A percentile compares a stretch with the other conserved stretches of the same genome.
These are phyloP conservation scores for Globisporangium recalcitrans DNA, from an alignment of 352 stramenopile genomes.

Conservation along the genomic window DNA sequence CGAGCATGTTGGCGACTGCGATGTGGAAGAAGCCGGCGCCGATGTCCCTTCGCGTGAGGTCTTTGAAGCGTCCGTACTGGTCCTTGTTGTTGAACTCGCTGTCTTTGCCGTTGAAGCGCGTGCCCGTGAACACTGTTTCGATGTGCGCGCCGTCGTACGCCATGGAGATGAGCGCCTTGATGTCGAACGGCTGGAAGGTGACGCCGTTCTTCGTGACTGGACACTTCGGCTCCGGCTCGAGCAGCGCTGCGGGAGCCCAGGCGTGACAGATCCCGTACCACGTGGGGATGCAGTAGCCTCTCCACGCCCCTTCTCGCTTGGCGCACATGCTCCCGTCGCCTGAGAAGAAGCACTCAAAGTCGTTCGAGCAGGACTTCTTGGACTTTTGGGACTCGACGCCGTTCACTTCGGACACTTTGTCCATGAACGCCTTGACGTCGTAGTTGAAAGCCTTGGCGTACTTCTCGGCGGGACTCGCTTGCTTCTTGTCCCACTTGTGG, in stretches of 20 bases:
- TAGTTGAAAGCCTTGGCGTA: constrained; percentile 41
- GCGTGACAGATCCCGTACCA: constrained; percentile 58
- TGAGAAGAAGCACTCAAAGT: constrained; percentile 26
- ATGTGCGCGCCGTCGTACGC: constrained; percentile 49
- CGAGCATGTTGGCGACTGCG: constrained; percentile 45
- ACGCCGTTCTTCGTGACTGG: constrained; percentile 38
- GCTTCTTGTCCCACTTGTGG: constrained; percentile 30
- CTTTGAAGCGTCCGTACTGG: constrained; percentile 40
- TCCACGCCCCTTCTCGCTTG: constrained; percentile 21
- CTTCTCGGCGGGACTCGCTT: constrained; percentile 41
- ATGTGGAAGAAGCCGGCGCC: constrained; percentile 55
- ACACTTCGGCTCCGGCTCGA: constrained; percentile 42
- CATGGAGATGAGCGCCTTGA: constrained; percentile 50
- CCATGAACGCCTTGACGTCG: constrained; percentile 30
- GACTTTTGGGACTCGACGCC: constrained; percentile 32
- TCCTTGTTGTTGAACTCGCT: constrained; percentile 35
- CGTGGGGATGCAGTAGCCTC: constrained; percentile 39
- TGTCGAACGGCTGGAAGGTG: constrained; percentile 46
- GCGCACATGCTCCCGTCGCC: constrained; percentile 37
- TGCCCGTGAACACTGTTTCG: constrained; percentile 46
- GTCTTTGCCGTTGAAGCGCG: constrained; percentile 46
- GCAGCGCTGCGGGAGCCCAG: constrained; percentile 42
- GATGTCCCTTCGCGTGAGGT: constrained; percentile 36
- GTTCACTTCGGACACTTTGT: constrained; percentile 34
- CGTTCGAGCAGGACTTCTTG: constrained; percentile 23